Conservation (phyloP, 306 rosid species). For the Adenanthera pavonina region DNA sequence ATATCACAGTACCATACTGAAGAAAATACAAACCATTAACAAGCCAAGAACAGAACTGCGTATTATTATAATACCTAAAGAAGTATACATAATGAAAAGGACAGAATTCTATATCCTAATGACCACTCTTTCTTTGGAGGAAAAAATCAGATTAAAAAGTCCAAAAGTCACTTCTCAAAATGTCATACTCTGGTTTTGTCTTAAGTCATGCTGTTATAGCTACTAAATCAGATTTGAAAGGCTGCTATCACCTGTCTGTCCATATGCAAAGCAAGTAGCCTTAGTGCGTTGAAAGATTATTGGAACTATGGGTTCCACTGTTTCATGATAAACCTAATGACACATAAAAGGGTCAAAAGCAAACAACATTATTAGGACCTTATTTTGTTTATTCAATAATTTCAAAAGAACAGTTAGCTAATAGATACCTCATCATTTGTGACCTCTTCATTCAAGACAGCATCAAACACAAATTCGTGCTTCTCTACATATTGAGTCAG, state of each 20-base stretch:
- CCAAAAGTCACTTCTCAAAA: slow-evolving; percentile 26
- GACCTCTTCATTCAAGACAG: slow-evolving; percentile 96
- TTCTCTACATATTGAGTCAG: slow-evolving; percentile 91
- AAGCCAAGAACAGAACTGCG: slow-evolving; percentile 14
- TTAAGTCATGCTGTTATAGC: slow-evolving; percentile 29
- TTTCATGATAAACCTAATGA: slow-evolving; percentile 87
- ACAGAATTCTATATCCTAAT: background rate
- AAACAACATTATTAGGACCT: slow-evolving; percentile 31
- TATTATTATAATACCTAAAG: background rate
- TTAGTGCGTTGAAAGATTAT: slow-evolving; percentile 95
- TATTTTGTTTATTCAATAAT: slow-evolving; percentile 11
- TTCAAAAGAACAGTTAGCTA: slow-evolving; percentile 31
- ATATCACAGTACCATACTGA: slow-evolving; percentile 21
- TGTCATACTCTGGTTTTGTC: background rate
- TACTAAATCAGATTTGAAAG: slow-evolving; percentile 39
- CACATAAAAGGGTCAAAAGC: slow-evolving; percentile 7
- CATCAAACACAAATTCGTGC: slow-evolving; percentile 97
- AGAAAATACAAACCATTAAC: slow-evolving; percentile 8
- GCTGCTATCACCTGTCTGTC: slow-evolving; percentile 85
- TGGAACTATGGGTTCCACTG: slow-evolving; percentile 99
- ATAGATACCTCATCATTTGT: slow-evolving; percentile 86
- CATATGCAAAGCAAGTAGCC: slow-evolving; percentile 99
- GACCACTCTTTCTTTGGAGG: background rate
- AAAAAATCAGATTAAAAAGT: slow-evolving; percentile 4
- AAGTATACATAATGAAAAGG: background rate